These are phyloP conservation scores for Rhizophora mangle DNA, from an alignment of 345 rosid genomes.

Conservation along the genomic window DNA sequence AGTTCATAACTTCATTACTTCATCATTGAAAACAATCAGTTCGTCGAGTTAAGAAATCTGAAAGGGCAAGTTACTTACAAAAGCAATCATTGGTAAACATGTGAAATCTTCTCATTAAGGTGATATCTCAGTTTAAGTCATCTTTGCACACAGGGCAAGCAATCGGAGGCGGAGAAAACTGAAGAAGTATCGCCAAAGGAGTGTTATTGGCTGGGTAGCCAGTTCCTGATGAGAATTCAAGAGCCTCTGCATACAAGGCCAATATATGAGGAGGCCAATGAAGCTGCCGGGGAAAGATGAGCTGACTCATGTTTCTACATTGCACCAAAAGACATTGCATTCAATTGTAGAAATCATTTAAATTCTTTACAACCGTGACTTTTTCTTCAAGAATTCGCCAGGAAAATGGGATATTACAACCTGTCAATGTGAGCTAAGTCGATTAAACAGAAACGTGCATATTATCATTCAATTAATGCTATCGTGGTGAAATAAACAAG, in stretches of 20 bases:
- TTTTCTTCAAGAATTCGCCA: too few species aligned
- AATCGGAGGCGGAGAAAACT: constrained; percentile 55
- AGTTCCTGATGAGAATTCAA: constrained; percentile 1
- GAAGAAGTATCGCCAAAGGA: constrained; percentile 47
- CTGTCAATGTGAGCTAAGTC: too few species aligned
- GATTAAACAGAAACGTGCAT: too few species aligned
- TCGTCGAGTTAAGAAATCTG: too few species aligned
- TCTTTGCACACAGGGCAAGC: constrained; percentile 49
- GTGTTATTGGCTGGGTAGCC: constrained; percentile 27
- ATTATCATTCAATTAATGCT: too few species aligned
- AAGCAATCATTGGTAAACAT: background rate
- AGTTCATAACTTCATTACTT: too few species aligned
- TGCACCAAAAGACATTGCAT: too few species aligned
- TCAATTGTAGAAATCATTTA: too few species aligned
- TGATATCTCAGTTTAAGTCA: background rate
- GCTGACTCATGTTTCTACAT: background rate
- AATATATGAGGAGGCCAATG: background rate
- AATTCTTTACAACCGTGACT: too few species aligned
- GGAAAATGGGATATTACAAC: too few species aligned
- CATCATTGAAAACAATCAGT: too few species aligned
- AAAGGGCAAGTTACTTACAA: background rate
- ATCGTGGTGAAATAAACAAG: too few species aligned
- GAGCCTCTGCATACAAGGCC: background rate
- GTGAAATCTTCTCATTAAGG: background rate
- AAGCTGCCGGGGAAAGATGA: background rate